These are phyloP conservation scores for Solanum paucissectum DNA, from an alignment of 257 asterid genomes.

Conservation along the genomic window DNA sequence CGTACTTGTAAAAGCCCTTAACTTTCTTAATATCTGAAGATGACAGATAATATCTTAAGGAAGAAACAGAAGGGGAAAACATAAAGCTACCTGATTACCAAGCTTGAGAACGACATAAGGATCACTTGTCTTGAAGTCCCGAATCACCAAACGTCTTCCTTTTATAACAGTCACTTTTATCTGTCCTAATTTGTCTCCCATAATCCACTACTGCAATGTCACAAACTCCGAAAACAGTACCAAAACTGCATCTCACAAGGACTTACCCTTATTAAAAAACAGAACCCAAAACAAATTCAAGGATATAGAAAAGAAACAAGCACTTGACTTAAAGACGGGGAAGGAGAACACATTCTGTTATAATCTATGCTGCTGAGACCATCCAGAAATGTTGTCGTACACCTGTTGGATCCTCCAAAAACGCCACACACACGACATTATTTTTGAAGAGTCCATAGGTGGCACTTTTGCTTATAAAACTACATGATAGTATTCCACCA, in stretches of 20 bases:
- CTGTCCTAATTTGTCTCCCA: slow-evolving; percentile 31
- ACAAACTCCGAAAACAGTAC: neutral
- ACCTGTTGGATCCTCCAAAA: neutral
- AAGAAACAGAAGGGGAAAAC: neutral
- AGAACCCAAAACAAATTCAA: neutral
- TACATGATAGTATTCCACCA: neutral
- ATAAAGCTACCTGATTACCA: slow-evolving; percentile 23
- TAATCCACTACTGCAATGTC: slow-evolving; percentile 1
- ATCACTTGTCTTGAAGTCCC: slow-evolving; percentile 41
- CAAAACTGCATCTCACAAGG: slow-evolving; percentile 6
- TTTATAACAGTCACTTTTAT: slow-evolving; percentile 25
- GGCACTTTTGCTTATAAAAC: neutral
- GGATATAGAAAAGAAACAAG: neutral
- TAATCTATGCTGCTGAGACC: neutral
- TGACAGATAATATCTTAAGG: neutral
- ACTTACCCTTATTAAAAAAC: neutral
- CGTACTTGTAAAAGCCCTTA: neutral
- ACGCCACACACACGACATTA: neutral
- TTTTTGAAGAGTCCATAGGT: neutral
- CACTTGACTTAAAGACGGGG: neutral
- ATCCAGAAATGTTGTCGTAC: neutral
- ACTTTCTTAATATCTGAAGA: neutral
- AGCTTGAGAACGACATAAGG: slow-evolving; percentile 40
- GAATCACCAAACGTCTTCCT: slow-evolving; percentile 30
- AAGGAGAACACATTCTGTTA: neutral